Base-by-base conservation (phyloP, 345 rosid genomes). In the Rubroshorea leprosula region DNA sequence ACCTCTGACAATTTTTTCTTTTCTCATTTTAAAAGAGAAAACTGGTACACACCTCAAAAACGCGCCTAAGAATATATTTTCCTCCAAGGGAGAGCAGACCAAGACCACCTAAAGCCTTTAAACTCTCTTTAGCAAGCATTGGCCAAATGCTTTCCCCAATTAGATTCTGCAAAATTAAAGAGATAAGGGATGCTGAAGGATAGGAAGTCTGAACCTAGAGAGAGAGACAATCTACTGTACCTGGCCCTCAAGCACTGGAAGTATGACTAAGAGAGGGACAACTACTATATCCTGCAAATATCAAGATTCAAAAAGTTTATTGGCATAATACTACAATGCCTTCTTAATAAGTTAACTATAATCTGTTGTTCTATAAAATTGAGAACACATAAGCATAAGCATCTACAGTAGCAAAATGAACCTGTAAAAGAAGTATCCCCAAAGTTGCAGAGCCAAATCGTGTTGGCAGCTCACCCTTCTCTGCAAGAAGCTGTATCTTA, bases 401-500 rank as follows among this genome's bases (percentile, higher is more conserved):
- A 62, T n/a, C 23, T 23, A 22, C n/a, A 49, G 45, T 1, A 43
- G 5, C 16, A 58, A 54, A 53, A 63, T 55, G 22, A 63, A 92
- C 98, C 98, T 92, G 98, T 60, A 92, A 72, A 56, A 92, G 96
- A 78, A 92, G 96, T 71, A 92, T 85, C 54, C 98, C 98, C 65
- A 92, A 73, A 63, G 98, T 89, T 68, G 98, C 96, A 12, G 98
- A 92, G 62, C 98, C 98, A 78, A 89, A 81, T 74, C 93, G 84
- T 60, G 98, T 92, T 24, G 98, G 95, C 45, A 92, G 95, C 83
- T 92, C 98, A 66, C 98, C 98, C 65, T 76, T 86, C 79, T 92
- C 98, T 79, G 98, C 96, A 73, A 92, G 93, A 69, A 92, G 98
- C 96, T 92, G 76, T 64, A 73, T 21, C 71, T 70, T 65, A 69